These are phyloP conservation scores for Penicillium corylophilum DNA, from an alignment of 2,329 filamentous ascomycete species.

Conservation along the genomic window DNA sequence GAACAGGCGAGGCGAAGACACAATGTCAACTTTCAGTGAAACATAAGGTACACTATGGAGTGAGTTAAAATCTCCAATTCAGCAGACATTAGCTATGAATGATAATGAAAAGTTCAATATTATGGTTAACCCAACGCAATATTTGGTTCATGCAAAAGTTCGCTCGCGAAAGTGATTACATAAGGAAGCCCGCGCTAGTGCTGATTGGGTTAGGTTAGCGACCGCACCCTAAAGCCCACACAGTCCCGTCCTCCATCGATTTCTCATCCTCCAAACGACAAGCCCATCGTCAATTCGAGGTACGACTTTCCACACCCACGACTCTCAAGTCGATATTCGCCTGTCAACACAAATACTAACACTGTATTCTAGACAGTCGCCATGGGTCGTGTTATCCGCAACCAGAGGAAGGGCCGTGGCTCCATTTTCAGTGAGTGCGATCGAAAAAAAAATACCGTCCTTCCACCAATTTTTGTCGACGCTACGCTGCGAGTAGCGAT, in stretches of 20 bases:
- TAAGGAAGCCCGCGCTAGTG: constrained; percentile 26
- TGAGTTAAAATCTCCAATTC: not conserved
- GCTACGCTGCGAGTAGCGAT: constrained; percentile 15
- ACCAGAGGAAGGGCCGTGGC: constrained; percentile 75
- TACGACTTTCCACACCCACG: constrained; percentile 37
- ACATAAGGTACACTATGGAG: not conserved
- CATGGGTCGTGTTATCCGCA: constrained; percentile 71
- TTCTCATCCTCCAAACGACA: constrained; percentile 45
- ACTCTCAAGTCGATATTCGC: constrained; percentile 25
- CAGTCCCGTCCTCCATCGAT: constrained; percentile 40
- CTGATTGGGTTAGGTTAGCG: constrained; percentile 46
- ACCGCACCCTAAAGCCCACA: constrained; percentile 48
- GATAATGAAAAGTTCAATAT: not conserved
- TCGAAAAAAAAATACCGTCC: constrained; percentile 29
- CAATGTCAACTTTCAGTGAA: not conserved
- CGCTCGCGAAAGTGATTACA: not conserved
- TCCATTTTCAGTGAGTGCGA: constrained; percentile 70
- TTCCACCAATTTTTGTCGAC: constrained; percentile 17
- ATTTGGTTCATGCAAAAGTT: not conserved
- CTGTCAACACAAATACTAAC: constrained; percentile 36
- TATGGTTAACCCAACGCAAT: too few species aligned
- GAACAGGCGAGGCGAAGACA: not conserved
- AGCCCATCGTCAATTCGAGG: constrained; percentile 46
- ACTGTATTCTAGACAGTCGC: constrained; percentile 42
- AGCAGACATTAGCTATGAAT: not conserved